Evolutionary conservation across 2,329 filamentous ascomycete genomes (phyloP).

Genomic region (Sporothrix brasiliensis): DNA sequence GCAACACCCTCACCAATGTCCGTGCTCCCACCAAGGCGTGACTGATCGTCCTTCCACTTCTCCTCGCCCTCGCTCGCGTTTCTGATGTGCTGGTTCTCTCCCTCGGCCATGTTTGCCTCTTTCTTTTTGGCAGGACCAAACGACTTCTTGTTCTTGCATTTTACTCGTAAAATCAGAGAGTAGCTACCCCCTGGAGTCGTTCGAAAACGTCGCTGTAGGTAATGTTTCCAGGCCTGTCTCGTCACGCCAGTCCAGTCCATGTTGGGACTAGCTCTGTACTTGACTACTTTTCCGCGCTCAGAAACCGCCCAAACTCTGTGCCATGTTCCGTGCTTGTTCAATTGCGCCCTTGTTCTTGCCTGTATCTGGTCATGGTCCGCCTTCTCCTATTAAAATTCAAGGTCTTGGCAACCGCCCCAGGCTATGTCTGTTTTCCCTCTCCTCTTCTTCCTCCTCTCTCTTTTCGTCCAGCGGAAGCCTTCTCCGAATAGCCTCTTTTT

Average conservation of each 20-base stretch:
- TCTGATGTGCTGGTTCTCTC: background rate
- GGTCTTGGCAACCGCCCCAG: conserved; percentile 28
- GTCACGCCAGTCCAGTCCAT: conserved; percentile 23
- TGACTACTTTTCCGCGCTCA: background rate
- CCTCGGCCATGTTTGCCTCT: background rate
- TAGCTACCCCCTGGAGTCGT: background rate
- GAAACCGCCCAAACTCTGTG: conserved; percentile 6
- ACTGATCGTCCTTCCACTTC: conserved; percentile 2
- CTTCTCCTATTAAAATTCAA: conserved; percentile 13
- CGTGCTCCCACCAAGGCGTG: conserved; percentile 11
- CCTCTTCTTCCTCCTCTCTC: conserved; percentile 1
- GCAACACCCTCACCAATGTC: conserved; percentile 13
- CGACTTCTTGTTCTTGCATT: background rate
- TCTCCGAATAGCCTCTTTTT: conserved; percentile 21
- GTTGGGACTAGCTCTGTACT: conserved; percentile 10
- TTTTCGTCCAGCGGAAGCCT: conserved; percentile 21
- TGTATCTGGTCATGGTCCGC: background rate
- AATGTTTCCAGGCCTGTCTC: background rate
- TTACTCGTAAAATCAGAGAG: background rate
- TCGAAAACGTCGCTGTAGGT: background rate
- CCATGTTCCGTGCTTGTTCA: conserved; percentile 14
- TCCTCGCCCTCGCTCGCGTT: background rate
- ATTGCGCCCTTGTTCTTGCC: conserved; percentile 5
- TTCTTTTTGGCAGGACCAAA: background rate
- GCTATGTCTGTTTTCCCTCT: background rate